A percentile compares a stretch with the other conserved stretches of the same genome.
Evolutionary conservation across 495 filamentous ascomycete species (phyloP).

Genomic region (Penicillium canescens): DNA sequence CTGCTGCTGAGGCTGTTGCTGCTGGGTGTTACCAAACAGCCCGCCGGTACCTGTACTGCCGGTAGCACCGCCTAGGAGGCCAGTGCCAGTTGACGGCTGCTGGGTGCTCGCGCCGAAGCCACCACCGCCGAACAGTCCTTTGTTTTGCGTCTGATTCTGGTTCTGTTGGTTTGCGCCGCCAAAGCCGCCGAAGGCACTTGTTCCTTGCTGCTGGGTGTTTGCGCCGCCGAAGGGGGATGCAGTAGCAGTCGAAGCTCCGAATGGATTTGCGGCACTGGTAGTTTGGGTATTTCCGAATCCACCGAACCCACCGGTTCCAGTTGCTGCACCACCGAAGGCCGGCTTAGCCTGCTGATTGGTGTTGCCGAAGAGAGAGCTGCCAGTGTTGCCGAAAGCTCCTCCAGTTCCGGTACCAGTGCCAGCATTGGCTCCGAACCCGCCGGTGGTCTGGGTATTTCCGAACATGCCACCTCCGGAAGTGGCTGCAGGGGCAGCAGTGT

Average conservation of each 20-base stretch:
- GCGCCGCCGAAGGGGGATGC: constrained; percentile 40
- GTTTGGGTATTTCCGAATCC: constrained; percentile 42
- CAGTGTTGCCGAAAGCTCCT: constrained; percentile 23
- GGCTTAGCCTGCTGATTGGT: constrained; percentile 45
- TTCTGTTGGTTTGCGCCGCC: constrained; percentile 37
- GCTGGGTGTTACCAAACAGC: constrained; percentile 45
- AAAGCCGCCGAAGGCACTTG: constrained; percentile 42
- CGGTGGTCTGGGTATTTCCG: constrained; percentile 25
- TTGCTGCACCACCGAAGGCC: constrained; percentile 37
- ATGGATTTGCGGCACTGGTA: constrained; percentile 35
- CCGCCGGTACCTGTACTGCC: constrained; percentile 32
- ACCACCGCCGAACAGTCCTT: constrained; percentile 41
- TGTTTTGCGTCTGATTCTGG: constrained; percentile 45
- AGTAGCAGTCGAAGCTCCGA: constrained; percentile 31
- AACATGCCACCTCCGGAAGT: constrained; percentile 14
- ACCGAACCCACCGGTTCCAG: constrained; percentile 28
- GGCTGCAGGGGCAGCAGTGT: constrained; percentile 23
- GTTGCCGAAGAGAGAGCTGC: constrained; percentile 50
- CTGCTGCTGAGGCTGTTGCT: constrained; percentile 40
- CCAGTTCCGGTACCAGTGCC: constrained; percentile 21
- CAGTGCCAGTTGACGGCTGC: constrained; percentile 34
- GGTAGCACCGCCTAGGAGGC: constrained; percentile 45
- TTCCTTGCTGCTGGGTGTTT: constrained; percentile 36
- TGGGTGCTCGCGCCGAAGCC: constrained; percentile 39
- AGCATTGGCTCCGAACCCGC: constrained; percentile 33